A percentile compares a stretch with the other conserved stretches of the same genome.
These are phyloP conservation scores for Ogataea thermomethanolica DNA, from an alignment of 805 yeast species.

Conservation along the genomic window DNA sequence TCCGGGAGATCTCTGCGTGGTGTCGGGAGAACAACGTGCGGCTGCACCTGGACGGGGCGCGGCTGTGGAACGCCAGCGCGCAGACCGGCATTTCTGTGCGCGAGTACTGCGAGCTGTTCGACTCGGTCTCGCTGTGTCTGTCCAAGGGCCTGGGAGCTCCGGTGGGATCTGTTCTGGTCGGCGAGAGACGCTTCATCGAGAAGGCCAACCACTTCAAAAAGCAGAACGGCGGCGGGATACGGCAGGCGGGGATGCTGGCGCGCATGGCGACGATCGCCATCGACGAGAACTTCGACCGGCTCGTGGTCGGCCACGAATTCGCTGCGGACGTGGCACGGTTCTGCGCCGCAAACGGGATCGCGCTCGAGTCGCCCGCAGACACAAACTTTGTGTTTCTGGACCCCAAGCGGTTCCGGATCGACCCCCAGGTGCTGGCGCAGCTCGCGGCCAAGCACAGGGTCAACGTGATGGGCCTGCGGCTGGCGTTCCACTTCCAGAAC, in stretches of 20 bases:
- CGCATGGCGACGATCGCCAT: slow-evolving; percentile 74
- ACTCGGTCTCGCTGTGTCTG: slow-evolving; percentile 78
- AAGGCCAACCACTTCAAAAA: slow-evolving; percentile 81
- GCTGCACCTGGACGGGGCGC: slow-evolving; percentile 87
- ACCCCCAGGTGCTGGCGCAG: slow-evolving; percentile 47
- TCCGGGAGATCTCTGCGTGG: slow-evolving; percentile 62
- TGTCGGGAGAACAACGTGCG: slow-evolving; percentile 56
- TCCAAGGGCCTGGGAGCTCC: slow-evolving; percentile 92
- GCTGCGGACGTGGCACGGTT: slow-evolving; percentile 48
- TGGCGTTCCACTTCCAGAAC: slow-evolving; percentile 76
- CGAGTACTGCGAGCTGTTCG: slow-evolving; percentile 75
- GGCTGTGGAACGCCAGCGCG: slow-evolving; percentile 80
- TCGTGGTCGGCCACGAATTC: slow-evolving; percentile 43
- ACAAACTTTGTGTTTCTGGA: slow-evolving; percentile 81
- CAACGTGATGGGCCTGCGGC: slow-evolving; percentile 66
- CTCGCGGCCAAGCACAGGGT: slow-evolving; percentile 57
- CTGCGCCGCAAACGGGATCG: slow-evolving; percentile 50
- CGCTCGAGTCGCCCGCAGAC: slow-evolving; percentile 66
- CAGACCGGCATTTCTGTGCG: slow-evolving; percentile 62
- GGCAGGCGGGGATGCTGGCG: slow-evolving; percentile 80
- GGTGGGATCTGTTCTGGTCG: slow-evolving; percentile 81
- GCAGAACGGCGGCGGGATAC: slow-evolving; percentile 87
- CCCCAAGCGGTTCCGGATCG: slow-evolving; percentile 47
- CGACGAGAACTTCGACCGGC: slow-evolving; percentile 62
- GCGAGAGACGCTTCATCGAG: slow-evolving; percentile 51